phyloP scores from a whole-genome alignment of 148 eudicot species.

The Dysphania ambrosioides region DNA sequence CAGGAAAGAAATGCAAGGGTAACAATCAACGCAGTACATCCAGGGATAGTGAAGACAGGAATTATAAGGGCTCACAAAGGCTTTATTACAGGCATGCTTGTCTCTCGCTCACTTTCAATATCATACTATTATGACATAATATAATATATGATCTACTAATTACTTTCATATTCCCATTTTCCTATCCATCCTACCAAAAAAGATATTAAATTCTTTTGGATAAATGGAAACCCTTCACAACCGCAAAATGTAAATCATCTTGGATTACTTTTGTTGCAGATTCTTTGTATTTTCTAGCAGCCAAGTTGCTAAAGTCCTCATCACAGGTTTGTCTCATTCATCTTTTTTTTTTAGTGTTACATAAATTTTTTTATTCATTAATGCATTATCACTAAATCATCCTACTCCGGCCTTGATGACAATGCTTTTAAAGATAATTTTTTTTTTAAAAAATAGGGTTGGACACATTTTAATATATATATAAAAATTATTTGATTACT shows the following conservation, averaged over 20 bases:
- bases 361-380: not conserved
- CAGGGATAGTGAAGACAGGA: slow-evolving; percentile 96
- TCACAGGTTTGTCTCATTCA: slow-evolving; percentile 65
- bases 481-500: too few species aligned
- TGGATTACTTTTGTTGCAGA: slow-evolving; percentile 53
- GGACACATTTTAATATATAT: too few species aligned
- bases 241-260: slow-evolving; percentile 43
- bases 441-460: too few species aligned
- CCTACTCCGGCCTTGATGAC: too few species aligned
- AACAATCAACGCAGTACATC: slow-evolving; percentile 84
- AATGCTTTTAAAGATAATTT: too few species aligned
- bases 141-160: not conserved
- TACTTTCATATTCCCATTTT: not conserved
- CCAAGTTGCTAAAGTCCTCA: slow-evolving; percentile 76
- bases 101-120: not conserved
- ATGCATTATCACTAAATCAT: not conserved
- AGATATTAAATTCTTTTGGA: not conserved
- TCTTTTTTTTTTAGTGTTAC: slow-evolving; percentile 9
- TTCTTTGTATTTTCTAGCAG: slow-evolving; percentile 80
- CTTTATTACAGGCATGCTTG: slow-evolving; percentile 82
- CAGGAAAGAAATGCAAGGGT: slow-evolving; percentile 83
- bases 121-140: not conserved
- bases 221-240: not conserved
- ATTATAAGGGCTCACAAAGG: slow-evolving; percentile 87
- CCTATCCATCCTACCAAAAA: not conserved